Conservation (phyloP, 176 grass and related monocot genomes). For the Carex pumila region DNA sequence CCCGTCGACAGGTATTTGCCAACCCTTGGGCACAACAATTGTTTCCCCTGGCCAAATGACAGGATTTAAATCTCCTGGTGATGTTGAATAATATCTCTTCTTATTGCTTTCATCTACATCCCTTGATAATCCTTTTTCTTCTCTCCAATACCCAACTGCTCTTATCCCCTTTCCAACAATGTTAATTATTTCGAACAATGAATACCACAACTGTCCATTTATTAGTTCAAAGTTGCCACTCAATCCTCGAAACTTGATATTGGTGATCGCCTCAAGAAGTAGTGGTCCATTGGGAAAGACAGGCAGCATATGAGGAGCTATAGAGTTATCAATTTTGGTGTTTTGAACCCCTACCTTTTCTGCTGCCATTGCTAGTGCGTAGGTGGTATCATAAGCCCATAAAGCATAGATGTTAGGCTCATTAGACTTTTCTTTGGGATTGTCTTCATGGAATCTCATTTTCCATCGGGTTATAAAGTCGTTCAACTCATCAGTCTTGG, state of each 20-base stretch:
- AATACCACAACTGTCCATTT: conserved; percentile 31
- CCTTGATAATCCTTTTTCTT: conserved; percentile 17
- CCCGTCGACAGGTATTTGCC: conserved; percentile 12
- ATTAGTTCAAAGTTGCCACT: conserved; percentile 38
- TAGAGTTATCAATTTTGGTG: conserved; percentile 14
- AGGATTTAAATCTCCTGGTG: conserved; percentile 1
- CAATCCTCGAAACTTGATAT: conserved; percentile 37
- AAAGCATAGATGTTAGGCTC: conserved; percentile 30
- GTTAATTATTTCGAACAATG: conserved; percentile 46
- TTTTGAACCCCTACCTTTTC: conserved; percentile 19
- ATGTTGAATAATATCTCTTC: too few species aligned
- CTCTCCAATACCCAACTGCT: conserved; percentile 38
- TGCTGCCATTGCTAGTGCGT: conserved; percentile 33
- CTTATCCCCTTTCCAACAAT: conserved; percentile 18
- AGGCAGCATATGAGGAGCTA: not conserved
- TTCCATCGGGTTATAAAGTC: conserved; percentile 43
- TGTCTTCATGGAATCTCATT: conserved; percentile 29
- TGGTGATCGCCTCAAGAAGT: conserved; percentile 32
- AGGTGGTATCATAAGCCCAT: conserved; percentile 47
- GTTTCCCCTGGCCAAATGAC: conserved; percentile 38
- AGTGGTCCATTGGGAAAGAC: conserved; percentile 30
- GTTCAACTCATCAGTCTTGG: conserved; percentile 19
- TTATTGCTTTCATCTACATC: not conserved
- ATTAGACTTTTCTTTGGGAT: conserved; percentile 15
- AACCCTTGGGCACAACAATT: conserved; percentile 24